phyloP scores from a whole-genome alignment of 495 filamentous ascomycete genomes.

The Trichoderma reesei region DNA sequence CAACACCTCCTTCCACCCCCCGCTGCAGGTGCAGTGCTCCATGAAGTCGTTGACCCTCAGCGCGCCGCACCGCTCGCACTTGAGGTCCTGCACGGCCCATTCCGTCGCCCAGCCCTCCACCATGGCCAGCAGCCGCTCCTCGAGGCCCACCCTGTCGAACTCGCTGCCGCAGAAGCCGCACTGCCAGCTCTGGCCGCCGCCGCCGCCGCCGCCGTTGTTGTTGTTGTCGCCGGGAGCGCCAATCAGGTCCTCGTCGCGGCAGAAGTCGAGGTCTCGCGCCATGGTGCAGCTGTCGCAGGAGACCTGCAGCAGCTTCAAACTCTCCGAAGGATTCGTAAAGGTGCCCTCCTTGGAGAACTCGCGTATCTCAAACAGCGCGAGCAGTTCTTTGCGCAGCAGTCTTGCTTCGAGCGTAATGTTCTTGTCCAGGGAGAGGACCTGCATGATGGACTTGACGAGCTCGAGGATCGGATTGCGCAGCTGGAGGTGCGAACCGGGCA shows the following conservation, averaged over 20 bases:
- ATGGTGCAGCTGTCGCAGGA: slow-evolving; percentile 82
- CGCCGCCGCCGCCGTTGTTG: slow-evolving; percentile 12
- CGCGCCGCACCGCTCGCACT: slow-evolving; percentile 59
- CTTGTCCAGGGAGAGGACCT: slow-evolving; percentile 81
- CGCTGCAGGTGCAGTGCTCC: slow-evolving; percentile 92
- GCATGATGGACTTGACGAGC: slow-evolving; percentile 82
- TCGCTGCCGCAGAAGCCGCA: slow-evolving; percentile 69
- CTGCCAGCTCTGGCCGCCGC: slow-evolving; percentile 51
- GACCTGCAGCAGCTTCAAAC: slow-evolving; percentile 60
- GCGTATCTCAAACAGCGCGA: slow-evolving; percentile 81
- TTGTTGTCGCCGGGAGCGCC: slow-evolving; percentile 17
- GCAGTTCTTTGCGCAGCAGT: slow-evolving; percentile 76
- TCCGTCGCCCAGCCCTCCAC: slow-evolving; percentile 64
- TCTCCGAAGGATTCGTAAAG: slow-evolving; percentile 78
- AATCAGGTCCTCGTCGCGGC: slow-evolving; percentile 79
- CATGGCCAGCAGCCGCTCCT: slow-evolving; percentile 71
- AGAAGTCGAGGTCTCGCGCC: slow-evolving; percentile 82
- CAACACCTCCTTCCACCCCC: slow-evolving; percentile 66
- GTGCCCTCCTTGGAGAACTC: slow-evolving; percentile 83
- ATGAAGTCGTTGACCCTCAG: slow-evolving; percentile 82
- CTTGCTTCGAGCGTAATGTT: slow-evolving; percentile 78
- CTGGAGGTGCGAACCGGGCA: slow-evolving; percentile 62
- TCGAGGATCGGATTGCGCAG: slow-evolving; percentile 70
- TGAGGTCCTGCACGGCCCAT: slow-evolving; percentile 86
- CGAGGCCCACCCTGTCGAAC: slow-evolving; percentile 65